These are phyloP conservation scores for Haplosporangium sp. DNA, from an alignment of 371 early-diverging fungal species.

Conservation along the genomic window DNA sequence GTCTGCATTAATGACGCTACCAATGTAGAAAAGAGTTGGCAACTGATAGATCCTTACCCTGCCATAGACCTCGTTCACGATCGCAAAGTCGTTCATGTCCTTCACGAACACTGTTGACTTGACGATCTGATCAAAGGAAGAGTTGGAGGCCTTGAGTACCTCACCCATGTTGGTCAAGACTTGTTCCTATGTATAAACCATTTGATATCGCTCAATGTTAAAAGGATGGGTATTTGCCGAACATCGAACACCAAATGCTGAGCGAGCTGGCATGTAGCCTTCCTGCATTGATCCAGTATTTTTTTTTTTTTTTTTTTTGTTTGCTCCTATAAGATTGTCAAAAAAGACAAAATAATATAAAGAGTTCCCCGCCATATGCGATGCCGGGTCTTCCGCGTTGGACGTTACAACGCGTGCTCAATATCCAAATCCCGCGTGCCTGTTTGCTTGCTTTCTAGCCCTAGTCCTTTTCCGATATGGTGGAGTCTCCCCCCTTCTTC, in stretches of 20 bases:
- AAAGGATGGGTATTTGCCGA: not conserved
- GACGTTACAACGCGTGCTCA: no score
- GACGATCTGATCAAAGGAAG: conserved; percentile 82
- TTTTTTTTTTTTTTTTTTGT: not conserved
- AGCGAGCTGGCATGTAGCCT: not conserved
- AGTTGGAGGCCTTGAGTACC: conserved; percentile 85
- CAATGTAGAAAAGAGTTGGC: not conserved
- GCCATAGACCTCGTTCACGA: conserved; percentile 89
- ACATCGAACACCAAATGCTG: not conserved
- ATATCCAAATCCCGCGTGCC: no score
- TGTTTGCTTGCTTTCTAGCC: no score
- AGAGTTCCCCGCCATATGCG: not conserved
- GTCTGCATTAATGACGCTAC: not conserved
- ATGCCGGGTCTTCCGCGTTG: no score
- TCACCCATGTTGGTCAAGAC: conserved; percentile 82
- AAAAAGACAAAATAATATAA: not conserved
- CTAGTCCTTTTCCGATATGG: no score
- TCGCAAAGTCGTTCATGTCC: conserved; percentile 87
- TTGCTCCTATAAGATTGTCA: conserved; percentile 4
- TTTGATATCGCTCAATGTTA: not conserved
- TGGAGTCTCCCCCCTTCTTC: no score
- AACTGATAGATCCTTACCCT: conserved; percentile 54
- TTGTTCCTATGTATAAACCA: conserved; percentile 60
- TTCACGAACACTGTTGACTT: conserved; percentile 96
- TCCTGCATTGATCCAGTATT: not conserved